Percentiles rank a stretch among this genome's conserved stretches.
phyloP scores from a whole-genome alignment of 192 early-diverging fungal species.

The Phycomyces nitens region DNA sequence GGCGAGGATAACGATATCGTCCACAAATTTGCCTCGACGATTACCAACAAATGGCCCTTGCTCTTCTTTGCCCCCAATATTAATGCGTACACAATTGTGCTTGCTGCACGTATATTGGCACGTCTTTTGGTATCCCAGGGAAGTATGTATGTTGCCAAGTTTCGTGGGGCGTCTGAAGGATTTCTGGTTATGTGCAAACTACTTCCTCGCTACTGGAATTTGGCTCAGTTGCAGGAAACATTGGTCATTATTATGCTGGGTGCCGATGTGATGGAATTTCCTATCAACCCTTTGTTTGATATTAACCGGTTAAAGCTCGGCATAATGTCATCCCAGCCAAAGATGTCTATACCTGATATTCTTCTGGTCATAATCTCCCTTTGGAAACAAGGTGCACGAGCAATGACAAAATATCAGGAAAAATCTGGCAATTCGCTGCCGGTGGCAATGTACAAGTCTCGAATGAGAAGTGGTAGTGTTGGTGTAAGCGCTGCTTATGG shows the following conservation, averaged over 20 bases:
- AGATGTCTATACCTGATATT: conserved; percentile 43
- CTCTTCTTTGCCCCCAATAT: conserved; percentile 54
- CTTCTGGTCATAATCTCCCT: conserved; percentile 45
- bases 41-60: conserved; percentile 64
- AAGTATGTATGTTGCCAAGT: conserved; percentile 42
- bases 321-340: conserved; percentile 25
- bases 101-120: conserved; percentile 49
- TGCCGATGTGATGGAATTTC: conserved; percentile 48
- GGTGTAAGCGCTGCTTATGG: neutral
- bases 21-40: conserved; percentile 49
- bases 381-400: conserved; percentile 17
- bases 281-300: conserved; percentile 46
- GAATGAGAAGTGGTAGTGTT: conserved; percentile 9
- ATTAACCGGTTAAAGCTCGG: conserved; percentile 44
- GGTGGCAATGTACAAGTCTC: neutral
- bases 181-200: conserved; percentile 54
- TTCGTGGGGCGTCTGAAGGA: conserved; percentile 49
- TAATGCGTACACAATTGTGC: conserved; percentile 53
- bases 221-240: conserved; percentile 52
- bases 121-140: conserved; percentile 48
- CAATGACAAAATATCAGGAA: neutral
- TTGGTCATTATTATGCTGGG: conserved; percentile 54
- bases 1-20: conserved; percentile 39
- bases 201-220: conserved; percentile 56
- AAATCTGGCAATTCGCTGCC: neutral